Base-by-base conservation (phyloP, 352 stramenopile species). In the Lagenidium sp. region DNA sequence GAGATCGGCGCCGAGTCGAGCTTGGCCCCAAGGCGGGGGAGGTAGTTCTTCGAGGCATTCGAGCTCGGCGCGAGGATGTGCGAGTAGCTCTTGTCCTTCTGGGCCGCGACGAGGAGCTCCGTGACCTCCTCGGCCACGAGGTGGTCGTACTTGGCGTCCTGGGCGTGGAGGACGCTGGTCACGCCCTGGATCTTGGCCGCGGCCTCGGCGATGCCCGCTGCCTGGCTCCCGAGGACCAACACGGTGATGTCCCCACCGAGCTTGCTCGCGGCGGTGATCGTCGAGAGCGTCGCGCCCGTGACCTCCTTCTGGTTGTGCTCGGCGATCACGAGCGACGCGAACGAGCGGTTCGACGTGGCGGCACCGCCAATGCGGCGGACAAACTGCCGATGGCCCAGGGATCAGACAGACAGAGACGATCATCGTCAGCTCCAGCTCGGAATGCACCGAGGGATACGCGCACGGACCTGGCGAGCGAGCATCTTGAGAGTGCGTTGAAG, bases 31-130 rank as follows among this genome's bases (percentile, higher is more conserved):
- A 96, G 75, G 24, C 97, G 88, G 15, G 95, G 95, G 32, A 98
- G 54, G 57, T 98, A 97, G 63, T 98, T 99, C 60, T 98, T 98
- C 26, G 84, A 95, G 53, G 87, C 85, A 67, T 99, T 99, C 44
- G 88, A 97, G 36, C 82, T 85, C 1, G 96, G 77, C 43, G 94
- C 93, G 35, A 99, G 53, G 50, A 99, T 95, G 74, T 98, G 78
- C 44, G 73, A 83, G 65, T 82, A 97, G 37, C 67, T 61, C 20
- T 71, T 63, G 2, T 60, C 65, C 44, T 78, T 57, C 49, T 94
- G 81, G 7, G 65, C 48, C 12, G 81, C 68, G 23, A 81, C 57
- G 26, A 94, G 62, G 48, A 95, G 49, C 48, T 82, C 71, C 36
- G 87, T 76, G 32, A 96, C 78, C 41, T 94, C 76, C 54, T 95